Base-by-base conservation (phyloP, 805 yeast genomes). In the Suhomyces tanzawaensis region DNA sequence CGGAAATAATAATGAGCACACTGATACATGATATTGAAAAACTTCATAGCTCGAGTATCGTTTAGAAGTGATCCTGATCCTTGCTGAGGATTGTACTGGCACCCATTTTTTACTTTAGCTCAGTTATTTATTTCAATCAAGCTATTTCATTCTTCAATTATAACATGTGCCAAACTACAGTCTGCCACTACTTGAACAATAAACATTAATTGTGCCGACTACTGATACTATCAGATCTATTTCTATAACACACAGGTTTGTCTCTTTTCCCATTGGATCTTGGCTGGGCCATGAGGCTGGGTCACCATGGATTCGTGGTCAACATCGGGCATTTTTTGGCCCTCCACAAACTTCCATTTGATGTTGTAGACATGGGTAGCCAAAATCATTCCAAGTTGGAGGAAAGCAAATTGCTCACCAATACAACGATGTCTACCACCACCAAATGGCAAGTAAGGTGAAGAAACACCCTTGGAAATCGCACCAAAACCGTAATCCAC, bases 351-450 rank as follows among this genome's bases (percentile, higher is more conserved):
- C 26, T 74, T 72, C 96, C 96, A 90, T 60, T 76, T 82, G 59
- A 85, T 66, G 44, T 83, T 80, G 63, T 82, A 84, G 23, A 91
- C 74, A 59, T 72, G 85, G 13, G 88, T 77, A 26, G 86, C 66
- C 57, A 93, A 70, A 44, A 93, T 72, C 34, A 93, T 81, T 34
- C 96, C 96, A 48, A 93, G 76, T 72, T 93, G 99, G 49, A 83
- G 81, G 63, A 82, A 87, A 18, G 99, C 99, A 69, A 93, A 93
- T 62, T 91, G 98, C 68, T 93, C 99, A 60, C 99, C 99, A 57
- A 93, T 91, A 70, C 99, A 93, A 71, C 99, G 85, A 65, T 93
- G 99, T 76, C 99, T 85, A 51, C 99, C 99, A 64, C 98, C 99
- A 52, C 99, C 99, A 57, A 93, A 93, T 39, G 99, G 99, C 60